Base-by-base conservation (phyloP, 116 monocot genomes). In the Phalaenopsis hybrid region DNA sequence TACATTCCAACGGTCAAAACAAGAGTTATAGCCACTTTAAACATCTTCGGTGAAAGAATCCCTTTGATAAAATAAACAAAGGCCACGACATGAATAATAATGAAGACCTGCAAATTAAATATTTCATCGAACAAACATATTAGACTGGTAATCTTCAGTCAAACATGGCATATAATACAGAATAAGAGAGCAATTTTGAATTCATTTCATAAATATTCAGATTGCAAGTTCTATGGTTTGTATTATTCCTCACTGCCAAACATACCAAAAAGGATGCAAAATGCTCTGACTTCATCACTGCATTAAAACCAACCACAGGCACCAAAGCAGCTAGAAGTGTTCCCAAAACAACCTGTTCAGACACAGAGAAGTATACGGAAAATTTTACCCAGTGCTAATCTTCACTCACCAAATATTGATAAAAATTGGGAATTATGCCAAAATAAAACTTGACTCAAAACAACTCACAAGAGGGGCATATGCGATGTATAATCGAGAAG, bases 291-390 rank as follows among this genome's bases (percentile, higher is more conserved):
- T 94, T 97, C 97, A 97, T 91, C 85, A 97, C 91, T 46, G 97
- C 94, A 93, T 97, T 97, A 82, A 97, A 97, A 77, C 97, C 97
- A 87, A 97, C 97, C 59, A 97, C 97, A 51, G 97, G 97, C 41
- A 97, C 94, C 86, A 97, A 87, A 15, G 97, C 84, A 33, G 97
- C 97, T 25, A 97, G 86, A 85, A 97, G 85, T 13, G 97, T 97
- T 49, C 97, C 97, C 79, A 97, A 79, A 23, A 97, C 86, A 90
- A 97, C 94, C 97, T 97, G 85, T 65, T 88, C 58, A 49, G 28
- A 25, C 48, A 25, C 48, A 82, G 25, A 58, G 57, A 51, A 17
- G n/a, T 83, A 21, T 21, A 41, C 46, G 46, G 46, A 75, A 75
- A 45, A 46, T 2, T 46, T 75, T 75, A 46, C 13, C 28, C 37